Evolutionary conservation across 2,329 filamentous ascomycete genomes (phyloP).

Genomic region (Alternaria viburni): DNA sequence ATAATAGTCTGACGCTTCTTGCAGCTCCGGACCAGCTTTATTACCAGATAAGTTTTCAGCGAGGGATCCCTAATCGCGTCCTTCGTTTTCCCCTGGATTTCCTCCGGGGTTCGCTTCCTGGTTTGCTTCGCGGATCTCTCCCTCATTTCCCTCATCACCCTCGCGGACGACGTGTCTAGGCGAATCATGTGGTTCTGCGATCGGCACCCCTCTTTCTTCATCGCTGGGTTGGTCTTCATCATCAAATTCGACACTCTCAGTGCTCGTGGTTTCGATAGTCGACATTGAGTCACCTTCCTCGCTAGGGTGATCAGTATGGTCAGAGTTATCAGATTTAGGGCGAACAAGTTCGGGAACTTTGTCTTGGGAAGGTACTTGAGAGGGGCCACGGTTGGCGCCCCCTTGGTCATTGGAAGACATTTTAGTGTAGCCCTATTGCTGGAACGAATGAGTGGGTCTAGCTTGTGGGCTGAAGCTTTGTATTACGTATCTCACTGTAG

Average conservation of each 20-base stretch:
- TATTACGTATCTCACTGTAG: background rate
- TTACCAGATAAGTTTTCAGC: too few species aligned
- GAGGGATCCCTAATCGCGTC: too few species aligned
- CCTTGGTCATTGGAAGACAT: background rate
- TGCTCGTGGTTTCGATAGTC: background rate
- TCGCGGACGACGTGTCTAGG: background rate
- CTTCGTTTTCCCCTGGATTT: background rate
- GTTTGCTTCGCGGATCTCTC: background rate
- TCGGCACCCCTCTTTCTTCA: background rate
- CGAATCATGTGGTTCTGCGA: background rate
- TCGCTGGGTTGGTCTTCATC: background rate
- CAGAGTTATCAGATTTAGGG: background rate
- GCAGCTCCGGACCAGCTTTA: too few species aligned
- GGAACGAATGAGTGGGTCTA: background rate
- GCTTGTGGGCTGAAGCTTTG: background rate
- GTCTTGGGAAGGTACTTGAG: background rate
- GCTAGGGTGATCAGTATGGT: background rate
- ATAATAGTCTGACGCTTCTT: too few species aligned
- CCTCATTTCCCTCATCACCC: background rate
- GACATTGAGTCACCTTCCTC: background rate
- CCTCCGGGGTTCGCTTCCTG: background rate
- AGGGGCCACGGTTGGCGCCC: background rate
- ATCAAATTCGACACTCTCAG: background rate
- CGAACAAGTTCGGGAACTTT: background rate
- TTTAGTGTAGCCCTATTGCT: background rate